These are phyloP conservation scores for Alnus glutinosa DNA, from an alignment of 306 rosid genomes.

Conservation along the genomic window DNA sequence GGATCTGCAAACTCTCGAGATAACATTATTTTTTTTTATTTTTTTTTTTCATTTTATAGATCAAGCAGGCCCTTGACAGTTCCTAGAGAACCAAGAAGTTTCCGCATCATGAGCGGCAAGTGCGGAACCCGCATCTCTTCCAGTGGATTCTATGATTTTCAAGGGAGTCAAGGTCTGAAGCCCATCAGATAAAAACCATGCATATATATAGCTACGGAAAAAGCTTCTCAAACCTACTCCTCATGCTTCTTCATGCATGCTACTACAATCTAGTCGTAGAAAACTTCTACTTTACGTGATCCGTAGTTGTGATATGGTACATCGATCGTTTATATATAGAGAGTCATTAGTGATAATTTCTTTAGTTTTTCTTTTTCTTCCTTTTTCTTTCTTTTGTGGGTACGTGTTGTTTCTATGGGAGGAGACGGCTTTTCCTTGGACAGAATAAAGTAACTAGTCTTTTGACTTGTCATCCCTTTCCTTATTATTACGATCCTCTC, in stretches of 20 bases:
- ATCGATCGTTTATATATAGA: conserved; percentile 26
- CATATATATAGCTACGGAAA: conserved; percentile 3
- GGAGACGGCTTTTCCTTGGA: background rate
- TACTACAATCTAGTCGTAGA: conserved; percentile 35
- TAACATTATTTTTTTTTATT: too few relatives aligned
- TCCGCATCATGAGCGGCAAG: conserved; percentile 52
- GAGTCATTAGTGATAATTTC: conserved; percentile 15
- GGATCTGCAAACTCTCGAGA: too few relatives aligned
- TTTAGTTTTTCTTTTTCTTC: background rate
- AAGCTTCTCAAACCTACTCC: conserved; percentile 24
- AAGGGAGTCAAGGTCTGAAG: conserved; percentile 52
- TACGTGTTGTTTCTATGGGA: background rate
- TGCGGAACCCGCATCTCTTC: conserved; percentile 44
- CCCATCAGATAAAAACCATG: conserved; percentile 41
- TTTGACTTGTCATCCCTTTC: conserved; percentile 3
- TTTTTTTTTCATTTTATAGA: conserved; percentile 38
- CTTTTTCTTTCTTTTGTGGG: background rate
- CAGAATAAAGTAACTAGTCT: conserved; percentile 30
- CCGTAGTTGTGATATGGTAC: conserved; percentile 36
- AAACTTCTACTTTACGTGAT: conserved; percentile 13
- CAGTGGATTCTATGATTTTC: conserved; percentile 52
- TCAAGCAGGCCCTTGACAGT: conserved; percentile 65
- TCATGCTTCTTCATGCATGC: conserved; percentile 32
- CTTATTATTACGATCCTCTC: background rate
- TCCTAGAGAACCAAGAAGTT: conserved; percentile 77